Evolutionary conservation across 1,139 yeast genomes (phyloP).

Genomic region (Sugiyamaella pinicola): DNA sequence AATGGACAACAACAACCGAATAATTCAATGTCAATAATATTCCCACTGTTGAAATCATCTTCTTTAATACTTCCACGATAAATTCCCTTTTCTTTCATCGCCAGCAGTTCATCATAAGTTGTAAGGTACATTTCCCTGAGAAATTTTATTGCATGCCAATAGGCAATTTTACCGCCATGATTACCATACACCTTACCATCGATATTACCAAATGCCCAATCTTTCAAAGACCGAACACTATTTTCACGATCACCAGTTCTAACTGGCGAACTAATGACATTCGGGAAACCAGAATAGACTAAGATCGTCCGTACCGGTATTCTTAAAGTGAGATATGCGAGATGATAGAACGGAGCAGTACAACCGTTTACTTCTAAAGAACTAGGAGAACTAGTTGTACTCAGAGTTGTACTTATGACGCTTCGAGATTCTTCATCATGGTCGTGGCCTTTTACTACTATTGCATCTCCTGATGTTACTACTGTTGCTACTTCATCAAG

Average conservation of each 20-base stretch:
- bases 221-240: slow-evolving; percentile 26
- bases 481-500: background rate
- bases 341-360: slow-evolving; percentile 39
- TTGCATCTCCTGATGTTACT: background rate
- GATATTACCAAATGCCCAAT: slow-evolving; percentile 26
- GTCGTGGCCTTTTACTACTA: background rate
- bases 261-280: slow-evolving; percentile 58
- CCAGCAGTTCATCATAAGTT: slow-evolving; percentile 24
- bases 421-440: slow-evolving; percentile 10
- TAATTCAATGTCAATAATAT: slow-evolving; percentile 23
- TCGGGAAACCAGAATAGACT: slow-evolving; percentile 78
- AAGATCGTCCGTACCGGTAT: slow-evolving; percentile 72
- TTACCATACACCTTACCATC: slow-evolving; percentile 22
- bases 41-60: slow-evolving; percentile 20
- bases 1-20: slow-evolving; percentile 26
- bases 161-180: slow-evolving; percentile 31
- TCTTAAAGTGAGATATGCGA: slow-evolving; percentile 71
- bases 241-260: slow-evolving; percentile 27
- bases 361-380: slow-evolving; percentile 31
- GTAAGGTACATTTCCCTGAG: slow-evolving; percentile 35
- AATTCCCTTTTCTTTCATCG: slow-evolving; percentile 17
- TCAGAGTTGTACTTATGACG: slow-evolving; percentile 6
- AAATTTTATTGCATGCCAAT: slow-evolving; percentile 36
- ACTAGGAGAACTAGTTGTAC: slow-evolving; percentile 2
- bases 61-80: slow-evolving; percentile 20